phyloP scores from a whole-genome alignment of 1,284 basidiomycete genomes.

The Xerocomus nothofagi region DNA sequence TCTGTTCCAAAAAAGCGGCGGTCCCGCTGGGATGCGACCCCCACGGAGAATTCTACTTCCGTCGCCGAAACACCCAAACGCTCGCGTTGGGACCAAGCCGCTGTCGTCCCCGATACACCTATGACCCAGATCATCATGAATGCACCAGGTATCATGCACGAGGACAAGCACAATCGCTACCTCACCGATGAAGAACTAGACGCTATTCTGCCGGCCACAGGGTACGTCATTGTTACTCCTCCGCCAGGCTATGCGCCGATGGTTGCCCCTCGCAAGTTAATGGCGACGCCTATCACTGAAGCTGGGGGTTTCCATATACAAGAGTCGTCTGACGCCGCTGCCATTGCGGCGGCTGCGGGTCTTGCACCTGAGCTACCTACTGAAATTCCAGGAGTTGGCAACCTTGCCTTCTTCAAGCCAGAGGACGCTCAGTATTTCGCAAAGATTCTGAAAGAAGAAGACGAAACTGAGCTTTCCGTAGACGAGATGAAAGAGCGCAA shows the following conservation, averaged over 20 bases:
- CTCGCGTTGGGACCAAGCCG: conserved; percentile 96
- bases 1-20: conserved; percentile 86
- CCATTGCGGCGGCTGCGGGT: conserved; percentile 83
- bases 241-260: conserved; percentile 92
- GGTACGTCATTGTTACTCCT: conserved; percentile 91
- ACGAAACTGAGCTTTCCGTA: conserved; percentile 92
- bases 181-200: conserved; percentile 97
- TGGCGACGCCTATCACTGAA: conserved; percentile 71
- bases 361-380: conserved; percentile 96
- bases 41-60: conserved; percentile 55
- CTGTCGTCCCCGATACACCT: conserved; percentile 56
- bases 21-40: conserved; percentile 93
- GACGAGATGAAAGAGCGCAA: conserved; percentile 99
- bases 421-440: conserved; percentile 99
- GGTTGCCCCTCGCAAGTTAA: conserved; percentile 77
- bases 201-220: conserved; percentile 80
- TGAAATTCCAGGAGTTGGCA: conserved; percentile 97
- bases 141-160: conserved; percentile 75
- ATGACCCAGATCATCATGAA: conserved; percentile 84
- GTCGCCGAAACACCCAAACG: conserved; percentile 69
- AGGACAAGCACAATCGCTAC: conserved; percentile 94
- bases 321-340: conserved; percentile 88
- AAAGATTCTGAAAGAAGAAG: conserved; percentile 93
- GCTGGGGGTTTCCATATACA: conserved; percentile 94
- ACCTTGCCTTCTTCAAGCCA: conserved; percentile 96